phyloP scores from a whole-genome alignment of 768 basidiomycete species.

The Termitomyces sp. region DNA sequence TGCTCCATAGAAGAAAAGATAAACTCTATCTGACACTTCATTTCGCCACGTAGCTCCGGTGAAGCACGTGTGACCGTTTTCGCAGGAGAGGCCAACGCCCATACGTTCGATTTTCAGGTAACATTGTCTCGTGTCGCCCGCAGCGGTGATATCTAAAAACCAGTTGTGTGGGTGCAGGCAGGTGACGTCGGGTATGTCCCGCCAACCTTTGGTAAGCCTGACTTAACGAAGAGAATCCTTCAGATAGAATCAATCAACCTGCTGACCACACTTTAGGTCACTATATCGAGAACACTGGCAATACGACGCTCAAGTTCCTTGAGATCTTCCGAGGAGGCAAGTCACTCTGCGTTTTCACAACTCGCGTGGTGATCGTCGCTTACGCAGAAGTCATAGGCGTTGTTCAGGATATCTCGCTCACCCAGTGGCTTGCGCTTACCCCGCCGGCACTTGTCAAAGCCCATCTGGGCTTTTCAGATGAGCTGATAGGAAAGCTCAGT shows the following conservation, averaged over 20 bases:
- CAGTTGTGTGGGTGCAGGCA: constrained; percentile 15
- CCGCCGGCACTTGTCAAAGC: constrained; percentile 56
- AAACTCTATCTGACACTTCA: background rate
- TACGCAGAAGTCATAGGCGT: background rate
- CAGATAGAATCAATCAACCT: too few species aligned
- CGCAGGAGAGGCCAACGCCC: constrained; percentile 48
- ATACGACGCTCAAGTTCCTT: constrained; percentile 49
- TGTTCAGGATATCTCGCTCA: constrained; percentile 52
- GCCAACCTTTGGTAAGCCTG: constrained; percentile 24
- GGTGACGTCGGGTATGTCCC: constrained; percentile 36
- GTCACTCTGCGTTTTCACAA: constrained; percentile 2
- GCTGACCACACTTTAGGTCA: constrained; percentile 35
- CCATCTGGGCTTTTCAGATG: constrained; percentile 50
- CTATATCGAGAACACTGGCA: constrained; percentile 63
- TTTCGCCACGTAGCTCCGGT: constrained; percentile 27
- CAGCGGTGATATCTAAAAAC: background rate
- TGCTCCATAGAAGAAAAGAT: background rate
- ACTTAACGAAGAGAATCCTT: background rate
- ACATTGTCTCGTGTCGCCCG: background rate
- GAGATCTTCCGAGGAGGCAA: constrained; percentile 57
- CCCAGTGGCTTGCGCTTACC: constrained; percentile 58
- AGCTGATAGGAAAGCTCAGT: constrained; percentile 40
- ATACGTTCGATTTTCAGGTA: constrained; percentile 26
- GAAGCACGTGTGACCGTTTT: constrained; percentile 33
- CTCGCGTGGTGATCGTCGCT: background rate